Conservation (phyloP, 2,329 filamentous ascomycete genomes). For the Colletotrichum karsti region DNA sequence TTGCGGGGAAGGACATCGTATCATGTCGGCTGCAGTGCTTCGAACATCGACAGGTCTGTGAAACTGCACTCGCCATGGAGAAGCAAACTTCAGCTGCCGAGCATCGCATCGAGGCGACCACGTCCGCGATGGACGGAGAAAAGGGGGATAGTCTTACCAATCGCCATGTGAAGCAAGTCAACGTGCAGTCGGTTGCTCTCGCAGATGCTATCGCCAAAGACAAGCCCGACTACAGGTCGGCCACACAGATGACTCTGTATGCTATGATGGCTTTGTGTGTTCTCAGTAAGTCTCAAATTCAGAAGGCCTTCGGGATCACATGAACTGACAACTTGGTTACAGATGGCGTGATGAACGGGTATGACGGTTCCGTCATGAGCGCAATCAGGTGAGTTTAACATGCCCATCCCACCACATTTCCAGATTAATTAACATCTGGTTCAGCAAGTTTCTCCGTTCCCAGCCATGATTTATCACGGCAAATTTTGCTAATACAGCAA, state of each 20-base stretch:
- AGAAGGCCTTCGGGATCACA: not conserved
- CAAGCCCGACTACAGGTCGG: slow-evolving; percentile 25
- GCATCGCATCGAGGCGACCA: slow-evolving; percentile 19
- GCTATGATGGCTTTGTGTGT: slow-evolving; percentile 32
- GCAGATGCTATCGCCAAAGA: slow-evolving; percentile 33
- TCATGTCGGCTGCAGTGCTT: not conserved
- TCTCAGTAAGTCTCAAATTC: not conserved
- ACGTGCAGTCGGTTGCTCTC: slow-evolving; percentile 30
- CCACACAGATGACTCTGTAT: slow-evolving; percentile 27
- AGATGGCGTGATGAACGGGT: slow-evolving; percentile 27
- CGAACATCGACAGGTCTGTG: too few relatives aligned
- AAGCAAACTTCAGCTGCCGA: not conserved
- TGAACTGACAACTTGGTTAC: fast-evolving
- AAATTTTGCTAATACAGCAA: too few relatives aligned
- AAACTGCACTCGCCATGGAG: not conserved
- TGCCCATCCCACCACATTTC: too few relatives aligned
- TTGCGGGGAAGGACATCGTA: not conserved
- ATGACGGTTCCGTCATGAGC: slow-evolving; percentile 30
- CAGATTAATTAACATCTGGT: too few relatives aligned
- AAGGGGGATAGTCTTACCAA: not conserved
- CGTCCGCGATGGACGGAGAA: slow-evolving; percentile 22
- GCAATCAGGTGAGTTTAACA: slow-evolving; percentile 12
- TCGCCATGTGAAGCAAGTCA: slow-evolving; percentile 22
- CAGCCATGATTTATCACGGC: too few relatives aligned
- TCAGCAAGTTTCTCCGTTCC: too few relatives aligned